phyloP scores from a whole-genome alignment of 805 yeast genomes.

The Candida hungchunana region DNA sequence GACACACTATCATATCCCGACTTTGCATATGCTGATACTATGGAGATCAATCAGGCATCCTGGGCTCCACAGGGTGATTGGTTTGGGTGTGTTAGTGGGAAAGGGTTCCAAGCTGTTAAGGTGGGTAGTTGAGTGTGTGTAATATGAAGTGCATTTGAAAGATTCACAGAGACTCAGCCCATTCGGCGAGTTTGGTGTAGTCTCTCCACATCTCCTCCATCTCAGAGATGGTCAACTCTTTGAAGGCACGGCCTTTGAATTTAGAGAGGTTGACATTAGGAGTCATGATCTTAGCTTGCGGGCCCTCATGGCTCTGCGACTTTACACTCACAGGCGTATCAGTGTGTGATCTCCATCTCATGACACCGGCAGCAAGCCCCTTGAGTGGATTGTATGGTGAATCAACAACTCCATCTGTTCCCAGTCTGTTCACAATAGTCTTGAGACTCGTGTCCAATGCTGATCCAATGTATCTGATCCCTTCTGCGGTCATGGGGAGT shows the following conservation, averaged over 20 bases:
- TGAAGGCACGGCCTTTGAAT: constrained; percentile 14
- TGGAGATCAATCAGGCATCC: constrained; percentile 72
- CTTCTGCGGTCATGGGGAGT: constrained; percentile 5
- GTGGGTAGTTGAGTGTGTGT: no score
- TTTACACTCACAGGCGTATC: not conserved
- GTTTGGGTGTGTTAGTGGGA: constrained; percentile 58
- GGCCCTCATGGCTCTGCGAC: not conserved
- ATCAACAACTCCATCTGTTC: no score
- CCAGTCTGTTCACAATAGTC: constrained; percentile 13
- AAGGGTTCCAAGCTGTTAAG: constrained; percentile 33
- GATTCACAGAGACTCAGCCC: no score
- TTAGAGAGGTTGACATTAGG: constrained; percentile 11
- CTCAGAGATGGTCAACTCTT: constrained; percentile 17
- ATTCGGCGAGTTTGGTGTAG: constrained; percentile 11
- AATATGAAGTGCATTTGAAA: no score
- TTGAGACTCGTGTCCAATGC: constrained; percentile 17
- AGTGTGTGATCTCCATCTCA: constrained; percentile 19
- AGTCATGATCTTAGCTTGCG: constrained; percentile 1
- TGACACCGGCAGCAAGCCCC: constrained; percentile 20
- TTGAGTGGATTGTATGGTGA: constrained; percentile 19
- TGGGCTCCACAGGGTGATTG: constrained; percentile 76
- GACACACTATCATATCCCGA: constrained; percentile 31
- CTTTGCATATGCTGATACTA: constrained; percentile 53
- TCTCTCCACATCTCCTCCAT: constrained; percentile 19
- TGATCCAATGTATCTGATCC: constrained; percentile 4